A percentile compares a stretch with the other conserved stretches of the same genome.
Conservation (phyloP, 2,329 filamentous ascomycete genomes). For the Aspergillus spinulosporus region DNA sequence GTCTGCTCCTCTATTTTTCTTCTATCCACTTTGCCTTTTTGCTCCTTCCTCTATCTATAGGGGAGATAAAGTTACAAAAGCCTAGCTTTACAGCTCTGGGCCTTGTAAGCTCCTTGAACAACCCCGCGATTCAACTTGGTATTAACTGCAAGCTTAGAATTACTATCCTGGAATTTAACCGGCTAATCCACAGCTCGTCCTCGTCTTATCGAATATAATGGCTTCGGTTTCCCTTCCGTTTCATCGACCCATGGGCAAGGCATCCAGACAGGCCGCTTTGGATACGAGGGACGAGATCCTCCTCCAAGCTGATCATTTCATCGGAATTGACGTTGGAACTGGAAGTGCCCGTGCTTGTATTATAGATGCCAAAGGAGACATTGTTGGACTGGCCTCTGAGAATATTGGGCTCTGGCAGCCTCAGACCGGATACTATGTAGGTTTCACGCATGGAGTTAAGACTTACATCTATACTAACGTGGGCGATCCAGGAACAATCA, state of each 20-base stretch:
- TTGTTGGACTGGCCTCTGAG: slow-evolving; percentile 69
- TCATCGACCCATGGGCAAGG: slow-evolving; percentile 34
- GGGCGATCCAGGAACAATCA: slow-evolving; percentile 76
- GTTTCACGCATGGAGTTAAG: slow-evolving; percentile 22
- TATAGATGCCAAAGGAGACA: slow-evolving; percentile 88
- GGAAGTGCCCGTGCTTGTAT: slow-evolving; percentile 94
- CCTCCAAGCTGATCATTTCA: slow-evolving; percentile 61
- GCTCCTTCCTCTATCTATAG: too few relatives aligned
- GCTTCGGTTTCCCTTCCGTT: slow-evolving; percentile 32
- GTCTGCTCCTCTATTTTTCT: too few relatives aligned
- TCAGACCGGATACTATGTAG: slow-evolving; percentile 70
- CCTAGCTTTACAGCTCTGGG: too few relatives aligned
- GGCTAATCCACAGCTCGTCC: too few relatives aligned
- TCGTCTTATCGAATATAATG: slow-evolving; percentile 20
- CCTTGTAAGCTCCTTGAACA: too few relatives aligned
- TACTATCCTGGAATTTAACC: too few relatives aligned
- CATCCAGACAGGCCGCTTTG: slow-evolving; percentile 40
- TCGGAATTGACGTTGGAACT: slow-evolving; percentile 95
- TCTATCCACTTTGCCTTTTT: too few relatives aligned
- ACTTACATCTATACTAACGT: background rate
- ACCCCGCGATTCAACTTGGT: too few relatives aligned
- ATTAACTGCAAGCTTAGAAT: too few relatives aligned
- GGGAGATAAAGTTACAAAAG: too few relatives aligned
- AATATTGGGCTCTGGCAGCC: slow-evolving; percentile 81
- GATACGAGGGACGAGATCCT: slow-evolving; percentile 59